Percentiles rank a stretch among this genome's conserved stretches.
Evolutionary conservation across 2,329 filamentous ascomycete genomes (phyloP).

Genomic region (Fusarium sacchari): DNA sequence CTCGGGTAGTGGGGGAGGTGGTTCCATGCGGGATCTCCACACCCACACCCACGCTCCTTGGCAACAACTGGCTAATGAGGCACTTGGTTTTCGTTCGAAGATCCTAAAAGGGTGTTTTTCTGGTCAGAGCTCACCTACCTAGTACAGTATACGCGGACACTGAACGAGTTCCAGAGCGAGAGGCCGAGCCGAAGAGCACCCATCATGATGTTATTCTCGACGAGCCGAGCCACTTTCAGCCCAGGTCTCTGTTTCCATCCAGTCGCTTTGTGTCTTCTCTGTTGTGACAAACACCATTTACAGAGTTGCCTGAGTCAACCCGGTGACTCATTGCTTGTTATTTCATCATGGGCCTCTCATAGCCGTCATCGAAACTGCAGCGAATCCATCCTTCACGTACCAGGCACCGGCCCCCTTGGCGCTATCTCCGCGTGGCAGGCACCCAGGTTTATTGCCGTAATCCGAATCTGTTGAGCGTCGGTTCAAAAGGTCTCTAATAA

Average conservation of each 20-base stretch:
- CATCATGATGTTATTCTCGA: slow-evolving; percentile 22
- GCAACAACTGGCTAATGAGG: slow-evolving; percentile 21
- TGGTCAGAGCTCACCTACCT: slow-evolving; percentile 13
- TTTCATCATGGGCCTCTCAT: slow-evolving; percentile 8
- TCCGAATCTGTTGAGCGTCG: slow-evolving; percentile 18
- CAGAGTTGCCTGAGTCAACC: background rate
- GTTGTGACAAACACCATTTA: background rate
- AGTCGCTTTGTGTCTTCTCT: background rate
- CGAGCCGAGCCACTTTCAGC: slow-evolving; percentile 8
- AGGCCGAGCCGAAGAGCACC: slow-evolving; percentile 22
- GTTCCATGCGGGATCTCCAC: slow-evolving; percentile 23
- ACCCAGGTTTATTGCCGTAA: slow-evolving; percentile 26
- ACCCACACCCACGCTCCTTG: background rate
- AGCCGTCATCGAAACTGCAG: slow-evolving; percentile 23
- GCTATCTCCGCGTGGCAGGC: slow-evolving; percentile 21
- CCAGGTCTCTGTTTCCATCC: background rate
- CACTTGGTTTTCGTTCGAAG: slow-evolving; percentile 10
- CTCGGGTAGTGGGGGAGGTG: background rate
- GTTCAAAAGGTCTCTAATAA: background rate
- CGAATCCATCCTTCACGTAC: background rate
- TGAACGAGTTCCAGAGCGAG: slow-evolving; percentile 4
- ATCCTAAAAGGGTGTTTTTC: background rate
- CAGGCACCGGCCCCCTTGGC: slow-evolving; percentile 8
- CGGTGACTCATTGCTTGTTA: background rate
- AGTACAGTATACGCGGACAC: slow-evolving; percentile 22